Percentiles rank a stretch among this genome's conserved stretches.
Evolutionary conservation across 2,329 filamentous ascomycete species (phyloP).

Genomic region (Eurotiales sp.): DNA sequence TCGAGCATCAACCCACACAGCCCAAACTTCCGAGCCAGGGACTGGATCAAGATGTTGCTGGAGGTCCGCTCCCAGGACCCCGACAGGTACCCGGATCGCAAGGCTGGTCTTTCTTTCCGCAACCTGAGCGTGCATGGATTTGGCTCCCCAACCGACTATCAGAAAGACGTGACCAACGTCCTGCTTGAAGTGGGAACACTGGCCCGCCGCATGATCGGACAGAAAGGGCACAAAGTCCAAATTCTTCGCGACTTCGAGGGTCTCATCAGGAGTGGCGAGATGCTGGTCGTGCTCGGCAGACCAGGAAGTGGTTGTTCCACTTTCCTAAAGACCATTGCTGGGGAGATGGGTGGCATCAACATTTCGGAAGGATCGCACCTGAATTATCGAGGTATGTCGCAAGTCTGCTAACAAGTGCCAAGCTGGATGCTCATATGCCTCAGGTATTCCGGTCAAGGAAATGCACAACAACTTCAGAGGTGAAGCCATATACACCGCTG

Average conservation of each 20-base stretch:
- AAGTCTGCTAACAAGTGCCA: not conserved
- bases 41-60: constrained; percentile 44
- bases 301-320: constrained; percentile 65
- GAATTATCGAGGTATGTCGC: constrained; percentile 62
- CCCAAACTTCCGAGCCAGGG: constrained; percentile 39
- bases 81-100: constrained; percentile 29
- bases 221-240: constrained; percentile 49
- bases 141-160: constrained; percentile 41
- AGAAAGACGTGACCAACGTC: constrained; percentile 41
- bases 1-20: constrained; percentile 41
- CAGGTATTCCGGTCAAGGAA: constrained; percentile 40
- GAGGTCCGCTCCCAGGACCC: constrained; percentile 30
- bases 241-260: constrained; percentile 65
- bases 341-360: constrained; percentile 73
- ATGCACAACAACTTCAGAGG: constrained; percentile 76
- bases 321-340: constrained; percentile 75
- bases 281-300: constrained; percentile 55
- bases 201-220: constrained; percentile 29
- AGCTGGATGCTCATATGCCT: no score
- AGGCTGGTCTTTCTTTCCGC: constrained; percentile 41
- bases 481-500: constrained; percentile 82
- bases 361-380: constrained; percentile 66
- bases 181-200: constrained; percentile 33
- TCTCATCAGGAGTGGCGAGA: constrained; percentile 55
- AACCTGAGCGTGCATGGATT: constrained; percentile 45